These are phyloP conservation scores for Trichomonas vaginalis DNA, from an alignment of 208 protist genomes.

Conservation along the genomic window DNA sequence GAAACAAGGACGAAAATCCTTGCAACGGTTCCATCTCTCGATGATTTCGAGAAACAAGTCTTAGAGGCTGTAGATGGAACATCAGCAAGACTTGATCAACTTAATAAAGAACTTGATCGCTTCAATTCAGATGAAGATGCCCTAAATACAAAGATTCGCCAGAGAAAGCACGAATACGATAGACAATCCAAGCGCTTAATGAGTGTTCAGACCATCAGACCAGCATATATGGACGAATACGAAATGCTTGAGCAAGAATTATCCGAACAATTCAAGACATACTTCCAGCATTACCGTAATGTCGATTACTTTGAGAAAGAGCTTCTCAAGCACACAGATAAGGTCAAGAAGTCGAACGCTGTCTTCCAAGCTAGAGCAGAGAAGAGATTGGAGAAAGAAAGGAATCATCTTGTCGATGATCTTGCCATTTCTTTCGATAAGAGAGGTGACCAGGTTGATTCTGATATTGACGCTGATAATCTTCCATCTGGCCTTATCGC, in stretches of 20 bases:
- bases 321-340: neutral
- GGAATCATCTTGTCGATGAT: no score
- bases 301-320: neutral
- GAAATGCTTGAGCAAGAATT: neutral
- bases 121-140: neutral
- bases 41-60: neutral
- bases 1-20: neutral
- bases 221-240: neutral
- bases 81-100: neutral
- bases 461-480: no score
- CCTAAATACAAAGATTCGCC: neutral
- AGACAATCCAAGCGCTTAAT: neutral
- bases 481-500: no score
- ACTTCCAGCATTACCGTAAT: neutral
- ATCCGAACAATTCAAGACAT: neutral
- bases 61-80: neutral
- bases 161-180: neutral
- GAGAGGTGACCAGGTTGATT: no score
- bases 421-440: no score
- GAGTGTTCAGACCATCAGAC: neutral
- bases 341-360: neutral
- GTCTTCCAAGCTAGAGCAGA: no score
- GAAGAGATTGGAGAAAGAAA: no score
- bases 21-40: neutral
- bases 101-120: neutral